Base-by-base conservation (phyloP, 139 green algal species). In the Picochlorum sp. region DNA sequence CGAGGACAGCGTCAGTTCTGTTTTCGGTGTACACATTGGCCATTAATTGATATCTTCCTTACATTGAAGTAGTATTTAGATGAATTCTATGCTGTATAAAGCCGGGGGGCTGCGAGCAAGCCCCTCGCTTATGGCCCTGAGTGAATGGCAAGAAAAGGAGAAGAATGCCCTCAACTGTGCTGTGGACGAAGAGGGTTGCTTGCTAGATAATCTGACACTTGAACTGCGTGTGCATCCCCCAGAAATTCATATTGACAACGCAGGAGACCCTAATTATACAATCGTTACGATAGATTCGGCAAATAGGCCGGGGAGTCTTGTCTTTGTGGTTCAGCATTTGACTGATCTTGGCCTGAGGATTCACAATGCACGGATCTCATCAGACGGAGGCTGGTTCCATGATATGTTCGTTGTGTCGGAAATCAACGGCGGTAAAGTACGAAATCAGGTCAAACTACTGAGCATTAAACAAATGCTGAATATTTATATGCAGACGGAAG, bases 311-410 rank as follows among this genome's bases (percentile, higher is more conserved):
- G 92, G 92, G 37, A 97, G 86, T 21, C 81, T 98, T 0, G 84
- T 98, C 3, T 87, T 97, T 77, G 86, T 87, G 20, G 91, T 98
- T n/a, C 88, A 97, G 65, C 85, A 91, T 60, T 81, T 98, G 3
- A 96, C 90, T 5, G 91, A 97, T 76, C 70, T 97, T 3, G 86
- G 88, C 4, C 74, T 98, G 10, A 72, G 80, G 51, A 88, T 98
- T 20, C 78, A 70, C 21, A 79, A 75, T 9, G 88, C 91, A 0
- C 75, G 86, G 14, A 95, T 98, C 31, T 91, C 81, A 3, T 90
- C 75, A 2, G 92, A 98, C 60, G 88, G 91, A 9, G 91, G 89
- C 20, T 98, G 92, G 92, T 98, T 98, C 67, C 85, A 97, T 3
- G 92, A 98, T 66, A 86, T 93, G 31, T 97, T 97, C 73, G 79